Conservation (phyloP, 345 rosid species). For the Rubroshorea leprosula region DNA sequence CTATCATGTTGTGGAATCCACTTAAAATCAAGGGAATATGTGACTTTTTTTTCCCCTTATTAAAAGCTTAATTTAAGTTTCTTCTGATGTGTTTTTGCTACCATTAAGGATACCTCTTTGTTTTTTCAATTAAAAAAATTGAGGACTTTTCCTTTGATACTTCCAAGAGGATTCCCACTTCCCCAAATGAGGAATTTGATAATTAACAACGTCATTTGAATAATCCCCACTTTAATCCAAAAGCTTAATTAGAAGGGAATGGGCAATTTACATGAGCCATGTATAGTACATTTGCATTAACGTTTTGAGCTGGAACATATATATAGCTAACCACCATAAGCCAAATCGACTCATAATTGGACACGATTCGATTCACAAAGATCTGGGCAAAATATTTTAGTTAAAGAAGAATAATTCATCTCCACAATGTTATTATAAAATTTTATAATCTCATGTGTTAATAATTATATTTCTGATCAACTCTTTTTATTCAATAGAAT, state of each 20-base stretch:
- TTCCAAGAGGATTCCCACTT: conserved; percentile 33
- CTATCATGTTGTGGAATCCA: conserved; percentile 17
- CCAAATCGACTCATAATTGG: no score
- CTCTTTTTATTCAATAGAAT: no score
- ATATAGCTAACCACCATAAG: no score
- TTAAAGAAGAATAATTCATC: no score
- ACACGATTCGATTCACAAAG: no score
- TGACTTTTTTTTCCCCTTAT: neutral
- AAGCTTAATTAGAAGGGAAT: conserved; percentile 22
- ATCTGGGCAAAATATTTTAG: no score
- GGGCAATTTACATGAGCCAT: neutral
- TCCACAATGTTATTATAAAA: no score
- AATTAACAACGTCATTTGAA: conserved; percentile 1
- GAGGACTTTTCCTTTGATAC: conserved; percentile 11
- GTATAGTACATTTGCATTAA: neutral
- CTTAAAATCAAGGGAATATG: conserved; percentile 3
- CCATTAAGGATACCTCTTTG: conserved; percentile 31
- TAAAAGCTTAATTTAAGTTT: neutral
- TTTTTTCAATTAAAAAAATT: conserved; percentile 3
- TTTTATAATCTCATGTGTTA: no score
- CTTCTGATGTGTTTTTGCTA: conserved; percentile 13
- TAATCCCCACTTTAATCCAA: conserved; percentile 17
- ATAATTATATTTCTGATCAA: no score
- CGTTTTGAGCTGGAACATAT: conserved; percentile 17
- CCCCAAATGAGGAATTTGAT: conserved; percentile 10